Evolutionary conservation across 2,329 filamentous ascomycete genomes (phyloP).

Genomic region (Cytospora mali): DNA sequence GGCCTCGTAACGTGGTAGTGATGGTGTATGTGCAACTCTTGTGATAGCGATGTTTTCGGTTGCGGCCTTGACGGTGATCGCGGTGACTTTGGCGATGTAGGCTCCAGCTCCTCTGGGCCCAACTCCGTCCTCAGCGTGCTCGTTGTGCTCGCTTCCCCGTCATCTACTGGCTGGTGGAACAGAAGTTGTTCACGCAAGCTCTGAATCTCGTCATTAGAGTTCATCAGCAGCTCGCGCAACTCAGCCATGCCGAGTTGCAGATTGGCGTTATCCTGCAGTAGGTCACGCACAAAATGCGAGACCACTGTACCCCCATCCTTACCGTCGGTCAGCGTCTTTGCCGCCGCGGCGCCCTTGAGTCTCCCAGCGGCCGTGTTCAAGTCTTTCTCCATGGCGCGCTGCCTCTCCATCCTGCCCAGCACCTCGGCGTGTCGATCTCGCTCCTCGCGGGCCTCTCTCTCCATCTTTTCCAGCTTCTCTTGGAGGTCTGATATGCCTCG

Average conservation of each 20-base stretch:
- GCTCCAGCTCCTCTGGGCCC: conserved; percentile 45
- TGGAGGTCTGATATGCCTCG: conserved; percentile 76
- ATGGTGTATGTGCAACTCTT: conserved; percentile 90
- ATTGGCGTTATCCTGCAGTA: conserved; percentile 92
- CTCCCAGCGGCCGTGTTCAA: conserved; percentile 77
- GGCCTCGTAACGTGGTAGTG: conserved; percentile 79
- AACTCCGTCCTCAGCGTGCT: conserved; percentile 74
- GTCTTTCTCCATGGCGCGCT: conserved; percentile 80
- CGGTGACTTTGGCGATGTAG: conserved; percentile 32
- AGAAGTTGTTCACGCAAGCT: conserved; percentile 78
- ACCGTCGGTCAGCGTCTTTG: conserved; percentile 63
- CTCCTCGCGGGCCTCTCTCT: conserved; percentile 79
- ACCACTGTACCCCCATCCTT: conserved; percentile 71
- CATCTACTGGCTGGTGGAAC: conserved; percentile 71
- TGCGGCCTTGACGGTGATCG: conserved; percentile 20
- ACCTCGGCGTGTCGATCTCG: conserved; percentile 80
- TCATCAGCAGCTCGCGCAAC: conserved; percentile 84
- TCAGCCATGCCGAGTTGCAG: conserved; percentile 91
- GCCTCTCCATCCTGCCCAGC: conserved; percentile 79
- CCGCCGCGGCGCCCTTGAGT: conserved; percentile 78
- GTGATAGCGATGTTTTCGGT: conserved; percentile 52
- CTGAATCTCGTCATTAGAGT: conserved; percentile 93
- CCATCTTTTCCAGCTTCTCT: conserved; percentile 86
- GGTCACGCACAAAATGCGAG: conserved; percentile 94
- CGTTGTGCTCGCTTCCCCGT: conserved; percentile 43